Percentiles rank a stretch among this genome's conserved stretches.
Evolutionary conservation across 768 basidiomycete species (phyloP).

Genomic region (Leccinum ochraceum): DNA sequence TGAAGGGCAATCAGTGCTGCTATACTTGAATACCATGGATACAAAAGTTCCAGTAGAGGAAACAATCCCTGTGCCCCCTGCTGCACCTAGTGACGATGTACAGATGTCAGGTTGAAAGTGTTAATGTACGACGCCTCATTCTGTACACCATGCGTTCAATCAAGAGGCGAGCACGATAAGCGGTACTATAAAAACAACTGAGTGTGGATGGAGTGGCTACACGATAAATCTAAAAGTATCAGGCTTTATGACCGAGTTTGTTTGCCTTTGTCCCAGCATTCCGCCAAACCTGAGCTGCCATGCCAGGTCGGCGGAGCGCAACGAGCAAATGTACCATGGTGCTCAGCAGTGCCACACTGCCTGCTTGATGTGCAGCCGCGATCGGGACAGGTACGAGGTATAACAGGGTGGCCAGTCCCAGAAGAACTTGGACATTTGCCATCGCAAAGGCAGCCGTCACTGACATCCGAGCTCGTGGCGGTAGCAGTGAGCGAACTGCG

Average conservation of each 20-base stretch:
- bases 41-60: slow-evolving; percentile 57
- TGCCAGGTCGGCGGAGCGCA: slow-evolving; percentile 67
- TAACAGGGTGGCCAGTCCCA: slow-evolving; percentile 79
- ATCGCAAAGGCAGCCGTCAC: slow-evolving; percentile 67
- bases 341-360: slow-evolving; percentile 85
- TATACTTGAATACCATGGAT: slow-evolving; percentile 77
- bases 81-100: slow-evolving; percentile 63
- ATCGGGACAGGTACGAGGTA: slow-evolving; percentile 93
- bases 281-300: slow-evolving; percentile 64
- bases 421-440: slow-evolving; percentile 79
- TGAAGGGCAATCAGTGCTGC: slow-evolving; percentile 76
- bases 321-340: slow-evolving; percentile 77
- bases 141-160: slow-evolving; percentile 12
- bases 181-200: slow-evolving; percentile 17
- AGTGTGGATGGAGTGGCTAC: slow-evolving; percentile 26
- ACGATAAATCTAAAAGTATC: slow-evolving; percentile 13
- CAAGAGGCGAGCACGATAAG: slow-evolving; percentile 1
- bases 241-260: slow-evolving; percentile 10
- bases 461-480: slow-evolving; percentile 57
- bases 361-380: slow-evolving; percentile 94
- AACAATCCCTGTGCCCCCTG: slow-evolving; percentile 38
- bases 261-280: slow-evolving; percentile 30
- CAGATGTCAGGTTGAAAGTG: slow-evolving; percentile 72
- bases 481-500: slow-evolving; percentile 48
- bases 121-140: slow-evolving; percentile 18